Evolutionary conservation across 2,329 filamentous ascomycete species (phyloP).

Genomic region (Rhynchosporium secalis): DNA sequence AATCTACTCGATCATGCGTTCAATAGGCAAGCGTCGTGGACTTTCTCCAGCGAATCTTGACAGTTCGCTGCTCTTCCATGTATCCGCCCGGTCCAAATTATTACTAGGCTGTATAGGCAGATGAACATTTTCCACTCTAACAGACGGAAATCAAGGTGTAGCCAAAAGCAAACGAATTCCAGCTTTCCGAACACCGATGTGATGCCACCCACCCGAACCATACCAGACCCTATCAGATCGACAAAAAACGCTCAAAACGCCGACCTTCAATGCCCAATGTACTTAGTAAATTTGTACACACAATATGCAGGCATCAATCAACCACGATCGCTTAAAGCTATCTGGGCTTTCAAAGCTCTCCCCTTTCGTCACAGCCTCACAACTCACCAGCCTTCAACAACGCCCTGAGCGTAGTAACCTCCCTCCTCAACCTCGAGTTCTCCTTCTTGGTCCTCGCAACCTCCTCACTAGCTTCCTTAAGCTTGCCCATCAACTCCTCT

Average conservation of each 20-base stretch:
- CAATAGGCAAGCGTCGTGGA: neutral
- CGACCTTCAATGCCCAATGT: neutral
- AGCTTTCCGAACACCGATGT: neutral
- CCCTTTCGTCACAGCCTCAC: conserved; percentile 46
- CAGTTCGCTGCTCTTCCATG: neutral
- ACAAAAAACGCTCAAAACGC: conserved; percentile 3
- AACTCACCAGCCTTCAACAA: conserved; percentile 60
- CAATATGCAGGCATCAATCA: neutral
- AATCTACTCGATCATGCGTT: neutral
- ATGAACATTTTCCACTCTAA: neutral
- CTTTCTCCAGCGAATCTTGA: too few species aligned
- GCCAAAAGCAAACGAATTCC: neutral
- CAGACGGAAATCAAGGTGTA: neutral
- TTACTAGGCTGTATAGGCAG: neutral
- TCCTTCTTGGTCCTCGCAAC: conserved; percentile 77
- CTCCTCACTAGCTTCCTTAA: conserved; percentile 78
- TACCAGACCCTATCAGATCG: neutral
- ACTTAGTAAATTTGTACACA: neutral
- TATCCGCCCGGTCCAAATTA: neutral
- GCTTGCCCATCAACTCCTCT: conserved; percentile 69
- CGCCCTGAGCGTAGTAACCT: conserved; percentile 56
- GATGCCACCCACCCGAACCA: neutral
- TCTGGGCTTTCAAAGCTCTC: neutral
- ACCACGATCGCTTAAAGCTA: neutral
- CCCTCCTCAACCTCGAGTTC: conserved; percentile 78